Conservation (phyloP, 2,329 filamentous ascomycete genomes). For the Cladosporium sp. region DNA sequence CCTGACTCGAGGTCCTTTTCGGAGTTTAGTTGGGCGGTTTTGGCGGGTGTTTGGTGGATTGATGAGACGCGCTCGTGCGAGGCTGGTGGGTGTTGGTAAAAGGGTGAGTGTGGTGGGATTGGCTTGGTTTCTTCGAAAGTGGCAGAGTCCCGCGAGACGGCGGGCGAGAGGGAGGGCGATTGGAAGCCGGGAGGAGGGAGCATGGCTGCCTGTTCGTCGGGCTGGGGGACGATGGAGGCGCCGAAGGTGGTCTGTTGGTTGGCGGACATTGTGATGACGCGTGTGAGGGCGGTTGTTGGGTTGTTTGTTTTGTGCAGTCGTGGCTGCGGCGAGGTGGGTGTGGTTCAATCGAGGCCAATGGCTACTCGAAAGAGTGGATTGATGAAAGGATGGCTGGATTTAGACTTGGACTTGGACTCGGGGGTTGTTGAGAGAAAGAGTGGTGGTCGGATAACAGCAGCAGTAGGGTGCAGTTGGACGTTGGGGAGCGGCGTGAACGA, state of each 20-base stretch:
- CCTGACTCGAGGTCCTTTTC: slow-evolving; percentile 39
- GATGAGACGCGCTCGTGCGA: slow-evolving; percentile 33
- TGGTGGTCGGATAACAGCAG: too few species aligned
- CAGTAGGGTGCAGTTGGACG: neutral
- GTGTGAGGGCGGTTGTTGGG: neutral
- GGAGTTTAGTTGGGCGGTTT: slow-evolving; percentile 15
- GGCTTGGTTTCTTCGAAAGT: slow-evolving; percentile 31
- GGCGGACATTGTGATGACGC: slow-evolving; percentile 1
- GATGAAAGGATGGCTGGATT: neutral
- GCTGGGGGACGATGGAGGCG: slow-evolving; percentile 35
- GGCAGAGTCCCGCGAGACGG: slow-evolving; percentile 28
- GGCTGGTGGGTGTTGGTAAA: slow-evolving; percentile 45
- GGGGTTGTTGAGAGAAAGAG: slow-evolving; percentile 1
- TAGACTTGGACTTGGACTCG: too few species aligned
- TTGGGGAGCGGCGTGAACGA: neutral
- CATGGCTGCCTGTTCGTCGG: slow-evolving; percentile 19
- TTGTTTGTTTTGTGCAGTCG: neutral
- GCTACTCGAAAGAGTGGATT: slow-evolving; percentile 1
- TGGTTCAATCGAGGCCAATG: slow-evolving; percentile 3
- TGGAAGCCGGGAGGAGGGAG: slow-evolving; percentile 29
- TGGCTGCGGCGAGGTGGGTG: neutral
- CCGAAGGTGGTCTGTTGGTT: slow-evolving; percentile 35
- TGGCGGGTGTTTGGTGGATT: slow-evolving; percentile 20
- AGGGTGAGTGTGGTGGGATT: slow-evolving; percentile 38
- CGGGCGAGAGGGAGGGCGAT: slow-evolving; percentile 32